Conservation (phyloP, 2,329 filamentous ascomycete genomes). For the Sclerotinia glacialis region DNA sequence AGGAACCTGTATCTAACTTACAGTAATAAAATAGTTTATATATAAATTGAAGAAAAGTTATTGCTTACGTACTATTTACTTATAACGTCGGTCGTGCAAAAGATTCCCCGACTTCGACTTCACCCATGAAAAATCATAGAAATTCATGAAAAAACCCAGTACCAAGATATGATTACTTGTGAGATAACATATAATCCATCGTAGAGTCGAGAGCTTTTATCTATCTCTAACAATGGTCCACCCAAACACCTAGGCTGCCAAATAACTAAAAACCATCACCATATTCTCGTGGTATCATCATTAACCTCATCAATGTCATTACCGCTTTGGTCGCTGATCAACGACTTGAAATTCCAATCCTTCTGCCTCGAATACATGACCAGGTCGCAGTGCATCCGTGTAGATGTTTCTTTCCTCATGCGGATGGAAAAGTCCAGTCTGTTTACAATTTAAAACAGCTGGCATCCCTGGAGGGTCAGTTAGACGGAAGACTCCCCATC, state of each 20-base stretch:
- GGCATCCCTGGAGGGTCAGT: slow-evolving; percentile 90
- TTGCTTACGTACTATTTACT: too few species aligned
- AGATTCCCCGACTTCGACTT: not conserved
- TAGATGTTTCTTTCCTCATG: slow-evolving; percentile 47
- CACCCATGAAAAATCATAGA: not conserved
- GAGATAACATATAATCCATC: not conserved
- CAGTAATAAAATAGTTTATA: too few species aligned
- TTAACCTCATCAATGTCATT: not conserved
- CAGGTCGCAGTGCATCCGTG: slow-evolving; percentile 47
- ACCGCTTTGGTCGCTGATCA: slow-evolving; percentile 51
- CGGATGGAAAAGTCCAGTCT: slow-evolving; percentile 81
- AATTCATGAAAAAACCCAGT: not conserved
- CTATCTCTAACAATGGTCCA: not conserved
- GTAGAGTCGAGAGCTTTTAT: not conserved
- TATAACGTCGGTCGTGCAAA: not conserved
- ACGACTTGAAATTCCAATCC: slow-evolving; percentile 61
- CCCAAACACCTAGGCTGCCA: not conserved
- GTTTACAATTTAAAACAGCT: slow-evolving; percentile 75
- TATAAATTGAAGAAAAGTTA: too few species aligned
- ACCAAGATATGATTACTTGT: not conserved
- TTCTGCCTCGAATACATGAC: slow-evolving; percentile 57
- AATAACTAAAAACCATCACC: not conserved
- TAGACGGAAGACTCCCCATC: slow-evolving; percentile 87
- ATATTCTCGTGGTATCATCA: not conserved
- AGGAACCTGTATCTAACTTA: too few species aligned